Evolutionary conservation across 2,329 filamentous ascomycete genomes (phyloP), one percentile per base, ranked within the genome.

Genomic region (Tolypocladium ovalisporum): DNA sequence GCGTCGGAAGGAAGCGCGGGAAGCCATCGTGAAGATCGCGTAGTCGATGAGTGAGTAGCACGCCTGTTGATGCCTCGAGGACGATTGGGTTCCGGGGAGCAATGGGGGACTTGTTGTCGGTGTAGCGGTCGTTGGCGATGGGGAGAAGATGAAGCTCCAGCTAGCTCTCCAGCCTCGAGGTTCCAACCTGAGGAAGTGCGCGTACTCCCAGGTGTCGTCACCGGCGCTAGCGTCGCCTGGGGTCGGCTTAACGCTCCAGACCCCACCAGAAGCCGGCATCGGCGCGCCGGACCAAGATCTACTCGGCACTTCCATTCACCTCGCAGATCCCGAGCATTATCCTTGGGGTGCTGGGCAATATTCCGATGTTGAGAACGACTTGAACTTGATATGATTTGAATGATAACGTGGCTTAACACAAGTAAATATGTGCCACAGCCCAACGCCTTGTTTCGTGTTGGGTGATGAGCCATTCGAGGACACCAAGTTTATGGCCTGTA

Each of bases 1-100:
- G 42, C 68, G 71, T 56, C 72, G 69, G 52, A 72, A 58, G 47
- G 71, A 65, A 54, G 64, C 59, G 56, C 72, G 72, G 66, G 74
- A 71, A 39, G 72, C 65, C 73, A 75, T 75, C 56, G 29, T 57
- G 59, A 35, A 17, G 2, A n/a, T n/a, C n/a, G n/a, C n/a, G n/a
- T n/a, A n/a, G n/a, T n/a, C n/a, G n/a, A 9, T 34, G 9, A 13
- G 4, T 22, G 19, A n/a, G 8, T 8, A 19, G 17, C 17, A 51
- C 34, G 47, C 10, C 29, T 51, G 10, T 34, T 10, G 19, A 13
- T 51, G 47, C n/a, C 29, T 51, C 19, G 47, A 22, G 22, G 29
- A 10, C 47, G 22, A 22, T 51, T n/a, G 5, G 29, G 19, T 13
- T 51, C 10, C 47, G 47, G 12, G 34, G 34, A 10, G 29, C 47